These are phyloP conservation scores for Mucor indicus DNA, from an alignment of 371 early-diverging fungal species.

Conservation along the genomic window DNA sequence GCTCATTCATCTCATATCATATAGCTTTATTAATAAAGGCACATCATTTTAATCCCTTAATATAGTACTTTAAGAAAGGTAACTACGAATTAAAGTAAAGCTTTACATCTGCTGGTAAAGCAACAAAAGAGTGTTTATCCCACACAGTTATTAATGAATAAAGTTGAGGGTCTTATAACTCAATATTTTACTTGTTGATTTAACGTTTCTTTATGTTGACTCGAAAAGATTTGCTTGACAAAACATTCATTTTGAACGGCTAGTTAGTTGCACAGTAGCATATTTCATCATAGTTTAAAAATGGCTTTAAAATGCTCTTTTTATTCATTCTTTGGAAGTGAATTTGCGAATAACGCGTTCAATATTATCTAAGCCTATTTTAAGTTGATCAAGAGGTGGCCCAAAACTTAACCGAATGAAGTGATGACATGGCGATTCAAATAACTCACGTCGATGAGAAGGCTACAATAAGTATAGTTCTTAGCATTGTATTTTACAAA, in stretches of 20 bases:
- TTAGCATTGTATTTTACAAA: too few species aligned
- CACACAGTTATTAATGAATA: conserved; percentile 61
- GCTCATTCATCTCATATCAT: too few species aligned
- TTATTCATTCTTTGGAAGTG: background rate
- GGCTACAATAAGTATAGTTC: conserved; percentile 22
- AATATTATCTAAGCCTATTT: conserved; percentile 30
- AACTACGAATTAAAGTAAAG: too few species aligned
- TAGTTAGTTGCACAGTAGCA: too few species aligned
- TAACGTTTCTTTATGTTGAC: conserved; percentile 61
- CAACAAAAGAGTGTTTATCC: conserved; percentile 50
- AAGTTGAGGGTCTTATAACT: conserved; percentile 58
- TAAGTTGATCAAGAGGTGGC: conserved; percentile 47
- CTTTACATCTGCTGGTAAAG: too few species aligned
- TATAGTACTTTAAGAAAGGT: too few species aligned
- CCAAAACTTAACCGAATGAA: conserved; percentile 53
- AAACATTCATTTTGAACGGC: too few species aligned
- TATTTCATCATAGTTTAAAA: conserved; percentile 42
- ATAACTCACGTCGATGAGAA: conserved; percentile 49
- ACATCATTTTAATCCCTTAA: too few species aligned
- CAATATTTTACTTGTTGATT: conserved; percentile 65
- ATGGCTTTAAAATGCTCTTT: background rate
- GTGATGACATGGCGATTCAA: conserved; percentile 52
- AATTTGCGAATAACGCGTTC: conserved; percentile 16
- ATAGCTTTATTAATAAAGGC: too few species aligned
- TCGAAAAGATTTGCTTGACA: conserved; percentile 67